Evolutionary conservation across 164 flowering plant species (phyloP).

Genomic region (Litsea cubeba): DNA sequence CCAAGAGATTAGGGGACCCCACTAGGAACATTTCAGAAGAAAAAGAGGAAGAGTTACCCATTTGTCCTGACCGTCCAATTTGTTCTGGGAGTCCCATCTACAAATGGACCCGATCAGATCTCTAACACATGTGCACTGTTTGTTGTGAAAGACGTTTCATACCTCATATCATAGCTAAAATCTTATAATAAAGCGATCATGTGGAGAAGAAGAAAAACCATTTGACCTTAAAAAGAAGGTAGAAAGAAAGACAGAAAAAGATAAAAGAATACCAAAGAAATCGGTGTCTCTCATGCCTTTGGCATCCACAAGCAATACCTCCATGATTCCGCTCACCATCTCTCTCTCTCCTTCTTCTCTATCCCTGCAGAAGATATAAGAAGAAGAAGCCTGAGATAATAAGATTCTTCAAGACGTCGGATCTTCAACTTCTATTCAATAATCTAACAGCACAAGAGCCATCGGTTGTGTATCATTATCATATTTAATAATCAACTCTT

Average conservation of each 20-base stretch:
- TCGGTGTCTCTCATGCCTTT: conserved; percentile 11
- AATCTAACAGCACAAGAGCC: too few species aligned
- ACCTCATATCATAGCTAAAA: neutral
- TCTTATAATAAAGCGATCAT: neutral
- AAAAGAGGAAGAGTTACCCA: too few species aligned
- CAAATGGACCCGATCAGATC: too few species aligned
- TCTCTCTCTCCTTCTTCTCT: neutral
- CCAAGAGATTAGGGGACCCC: too few species aligned
- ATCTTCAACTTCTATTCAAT: too few species aligned
- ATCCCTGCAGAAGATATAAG: neutral
- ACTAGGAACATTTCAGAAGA: too few species aligned
- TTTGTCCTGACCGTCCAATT: too few species aligned
- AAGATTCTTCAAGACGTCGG: neutral
- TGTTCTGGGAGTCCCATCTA: too few species aligned
- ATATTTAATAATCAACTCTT: too few species aligned
- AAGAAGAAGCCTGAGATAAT: neutral
- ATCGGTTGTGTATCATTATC: too few species aligned
- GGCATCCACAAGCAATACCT: conserved; percentile 21
- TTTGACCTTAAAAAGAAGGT: neutral
- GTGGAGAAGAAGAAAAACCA: neutral
- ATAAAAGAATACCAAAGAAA: neutral
- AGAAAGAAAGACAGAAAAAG: neutral
- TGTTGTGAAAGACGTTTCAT: neutral
- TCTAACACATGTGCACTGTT: neutral
- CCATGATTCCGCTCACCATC: conserved; percentile 17